These are phyloP conservation scores for Chlorella ohadii DNA, from an alignment of 139 green algal genomes.

Conservation along the genomic window DNA sequence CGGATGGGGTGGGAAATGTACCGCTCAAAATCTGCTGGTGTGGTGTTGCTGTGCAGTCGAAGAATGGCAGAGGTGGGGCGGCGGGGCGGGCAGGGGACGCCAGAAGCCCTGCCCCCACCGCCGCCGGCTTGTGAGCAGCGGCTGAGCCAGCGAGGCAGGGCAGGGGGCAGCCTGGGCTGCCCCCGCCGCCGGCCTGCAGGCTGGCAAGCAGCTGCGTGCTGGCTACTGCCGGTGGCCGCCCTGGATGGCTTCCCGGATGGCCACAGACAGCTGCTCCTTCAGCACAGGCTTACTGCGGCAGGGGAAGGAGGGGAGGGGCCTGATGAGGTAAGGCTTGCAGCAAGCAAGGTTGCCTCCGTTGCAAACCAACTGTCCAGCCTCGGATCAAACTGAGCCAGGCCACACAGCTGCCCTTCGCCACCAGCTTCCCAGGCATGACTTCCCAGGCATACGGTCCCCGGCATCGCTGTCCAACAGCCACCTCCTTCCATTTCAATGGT, in stretches of 20 bases:
- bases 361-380: no score
- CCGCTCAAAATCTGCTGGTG: conserved; percentile 14
- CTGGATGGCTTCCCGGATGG: conserved; percentile 35
- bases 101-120: background rate
- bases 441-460: no score
- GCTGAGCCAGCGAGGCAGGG: no score
- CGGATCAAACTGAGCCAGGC: no score
- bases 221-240: background rate
- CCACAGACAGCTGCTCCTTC: conserved; percentile 67
- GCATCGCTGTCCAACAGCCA: no score
- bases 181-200: no score
- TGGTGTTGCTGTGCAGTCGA: conserved; percentile 2
- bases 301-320: background rate
- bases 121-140: no score
- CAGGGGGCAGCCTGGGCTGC: no score
- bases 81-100: background rate
- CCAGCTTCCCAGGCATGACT: no score
- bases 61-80: background rate
- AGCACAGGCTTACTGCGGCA: conserved; percentile 89
- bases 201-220: background rate
- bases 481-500: no score
- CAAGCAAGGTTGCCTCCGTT: no score
- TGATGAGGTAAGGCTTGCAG: background rate
- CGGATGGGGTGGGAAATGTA: background rate
- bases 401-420: no score